These are phyloP conservation scores for Fusarium staphyleae DNA, from an alignment of 2,329 filamentous ascomycete species.

Conservation along the genomic window DNA sequence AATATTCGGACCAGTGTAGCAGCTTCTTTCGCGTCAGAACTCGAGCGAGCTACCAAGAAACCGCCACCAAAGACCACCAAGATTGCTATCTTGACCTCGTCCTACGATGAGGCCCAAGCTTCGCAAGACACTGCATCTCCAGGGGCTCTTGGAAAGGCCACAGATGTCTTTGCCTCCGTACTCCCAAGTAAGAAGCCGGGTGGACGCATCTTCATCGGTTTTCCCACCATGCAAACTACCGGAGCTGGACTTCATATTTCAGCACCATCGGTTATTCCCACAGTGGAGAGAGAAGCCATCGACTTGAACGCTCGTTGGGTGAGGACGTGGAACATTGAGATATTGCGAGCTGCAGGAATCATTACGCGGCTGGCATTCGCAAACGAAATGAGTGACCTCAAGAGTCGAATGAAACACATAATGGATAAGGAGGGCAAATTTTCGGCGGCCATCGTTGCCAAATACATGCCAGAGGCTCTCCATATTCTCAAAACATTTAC, in stretches of 20 bases:
- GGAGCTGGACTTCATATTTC: constrained; percentile 93
- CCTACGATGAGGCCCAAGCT: constrained; percentile 80
- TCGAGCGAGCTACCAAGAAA: constrained; percentile 97
- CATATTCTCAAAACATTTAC: constrained; percentile 89
- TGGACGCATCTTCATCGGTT: constrained; percentile 95
- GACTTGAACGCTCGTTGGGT: constrained; percentile 96
- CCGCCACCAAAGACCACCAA: constrained; percentile 88
- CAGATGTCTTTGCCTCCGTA: constrained; percentile 88
- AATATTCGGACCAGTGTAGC: constrained; percentile 78
- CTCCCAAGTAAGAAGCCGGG: constrained; percentile 81
- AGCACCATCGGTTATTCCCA: constrained; percentile 94
- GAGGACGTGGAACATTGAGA: constrained; percentile 92
- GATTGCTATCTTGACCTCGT: constrained; percentile 87
- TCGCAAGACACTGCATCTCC: constrained; percentile 60
- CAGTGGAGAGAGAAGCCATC: constrained; percentile 95
- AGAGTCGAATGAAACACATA: constrained; percentile 61
- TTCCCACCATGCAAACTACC: constrained; percentile 96
- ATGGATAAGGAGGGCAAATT: constrained; percentile 59
- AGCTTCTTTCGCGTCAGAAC: constrained; percentile 77
- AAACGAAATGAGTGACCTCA: constrained; percentile 83
- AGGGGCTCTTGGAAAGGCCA: constrained; percentile 60
- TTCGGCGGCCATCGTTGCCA: constrained; percentile 67
- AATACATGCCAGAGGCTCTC: constrained; percentile 77
- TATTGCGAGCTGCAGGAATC: constrained; percentile 89
- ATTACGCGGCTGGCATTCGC: constrained; percentile 87